Conservation (phyloP, 2,329 filamentous ascomycete genomes). For the Aspergillus fumigatus region DNA sequence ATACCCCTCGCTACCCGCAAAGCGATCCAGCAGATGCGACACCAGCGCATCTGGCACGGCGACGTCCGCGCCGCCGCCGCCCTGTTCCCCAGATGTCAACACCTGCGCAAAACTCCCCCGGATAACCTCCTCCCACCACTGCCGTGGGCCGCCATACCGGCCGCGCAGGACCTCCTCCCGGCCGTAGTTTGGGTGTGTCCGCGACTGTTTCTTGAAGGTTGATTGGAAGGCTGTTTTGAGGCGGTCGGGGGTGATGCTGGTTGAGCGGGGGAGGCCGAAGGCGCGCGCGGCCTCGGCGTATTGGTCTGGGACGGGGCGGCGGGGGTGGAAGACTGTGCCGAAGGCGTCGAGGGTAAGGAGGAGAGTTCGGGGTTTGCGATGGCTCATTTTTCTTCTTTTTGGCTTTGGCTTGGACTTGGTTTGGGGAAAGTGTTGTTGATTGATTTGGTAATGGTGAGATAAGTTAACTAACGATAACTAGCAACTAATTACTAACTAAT, state of each 20-base stretch:
- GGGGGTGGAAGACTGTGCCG: constrained; percentile 42
- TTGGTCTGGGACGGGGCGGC: constrained; percentile 34
- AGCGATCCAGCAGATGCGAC: constrained; percentile 33
- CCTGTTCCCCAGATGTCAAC: constrained; percentile 7
- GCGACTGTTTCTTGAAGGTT: constrained; percentile 28
- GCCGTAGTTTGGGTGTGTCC: constrained; percentile 41
- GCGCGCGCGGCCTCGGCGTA: constrained; percentile 37
- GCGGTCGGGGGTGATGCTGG: constrained; percentile 22
- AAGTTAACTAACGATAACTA: too few relatives aligned
- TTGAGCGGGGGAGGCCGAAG: constrained; percentile 29
- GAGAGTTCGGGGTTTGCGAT: constrained; percentile 21
- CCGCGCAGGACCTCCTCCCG: constrained; percentile 33
- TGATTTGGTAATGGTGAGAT: not conserved
- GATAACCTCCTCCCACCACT: constrained; percentile 45
- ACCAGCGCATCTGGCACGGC: constrained; percentile 33
- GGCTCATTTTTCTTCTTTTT: not conserved
- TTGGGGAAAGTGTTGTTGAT: not conserved
- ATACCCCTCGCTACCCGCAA: constrained; percentile 39
- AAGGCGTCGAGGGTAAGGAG: constrained; percentile 45
- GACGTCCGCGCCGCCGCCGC: constrained; percentile 2
- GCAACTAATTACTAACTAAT: too few relatives aligned
- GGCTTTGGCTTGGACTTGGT: not conserved
- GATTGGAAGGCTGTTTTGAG: constrained; percentile 35
- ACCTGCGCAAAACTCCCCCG: constrained; percentile 31
- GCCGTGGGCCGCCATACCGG: constrained; percentile 34